phyloP scores from a whole-genome alignment of 176 grass and related monocot genomes.

The Avena sativa region DNA sequence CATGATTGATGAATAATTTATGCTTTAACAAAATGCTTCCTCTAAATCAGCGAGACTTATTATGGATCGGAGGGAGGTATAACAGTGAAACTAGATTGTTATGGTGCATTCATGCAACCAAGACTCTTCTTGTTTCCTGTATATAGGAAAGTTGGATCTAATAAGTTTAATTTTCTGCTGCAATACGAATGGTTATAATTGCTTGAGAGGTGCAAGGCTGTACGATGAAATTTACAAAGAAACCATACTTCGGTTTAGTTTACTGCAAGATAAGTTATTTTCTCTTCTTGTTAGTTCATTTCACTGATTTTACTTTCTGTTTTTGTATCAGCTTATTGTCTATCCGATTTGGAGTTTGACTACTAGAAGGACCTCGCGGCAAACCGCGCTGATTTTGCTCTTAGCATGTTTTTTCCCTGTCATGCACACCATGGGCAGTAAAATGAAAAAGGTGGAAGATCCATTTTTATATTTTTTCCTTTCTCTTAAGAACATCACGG shows the following conservation, averaged over 20 bases:
- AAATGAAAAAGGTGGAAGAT: no score
- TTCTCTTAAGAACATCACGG: no score
- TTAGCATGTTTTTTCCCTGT: no score
- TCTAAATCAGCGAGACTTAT: neutral
- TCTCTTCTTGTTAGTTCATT: slow-evolving; percentile 38
- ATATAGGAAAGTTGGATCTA: neutral
- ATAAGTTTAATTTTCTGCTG: neutral
- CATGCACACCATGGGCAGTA: no score
- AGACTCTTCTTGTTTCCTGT: neutral
- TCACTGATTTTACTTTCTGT: slow-evolving; percentile 35
- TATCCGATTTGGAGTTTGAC: slow-evolving; percentile 95
- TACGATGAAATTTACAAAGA: neutral
- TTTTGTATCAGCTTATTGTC: slow-evolving; percentile 77
- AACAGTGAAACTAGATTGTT: neutral
- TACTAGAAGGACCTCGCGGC: no score
- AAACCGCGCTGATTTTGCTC: no score
- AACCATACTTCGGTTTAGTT: neutral
- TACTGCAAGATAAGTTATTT: slow-evolving; percentile 1
- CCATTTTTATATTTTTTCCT: no score
- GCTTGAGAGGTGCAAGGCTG: neutral
- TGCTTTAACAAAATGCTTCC: neutral
- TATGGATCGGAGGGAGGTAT: neutral
- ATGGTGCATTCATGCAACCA: neutral
- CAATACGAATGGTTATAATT: neutral
- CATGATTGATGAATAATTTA: neutral